These are phyloP conservation scores for Aspergillus glaucus DNA, from an alignment of 2,329 filamentous ascomycete genomes.

Conservation along the genomic window DNA sequence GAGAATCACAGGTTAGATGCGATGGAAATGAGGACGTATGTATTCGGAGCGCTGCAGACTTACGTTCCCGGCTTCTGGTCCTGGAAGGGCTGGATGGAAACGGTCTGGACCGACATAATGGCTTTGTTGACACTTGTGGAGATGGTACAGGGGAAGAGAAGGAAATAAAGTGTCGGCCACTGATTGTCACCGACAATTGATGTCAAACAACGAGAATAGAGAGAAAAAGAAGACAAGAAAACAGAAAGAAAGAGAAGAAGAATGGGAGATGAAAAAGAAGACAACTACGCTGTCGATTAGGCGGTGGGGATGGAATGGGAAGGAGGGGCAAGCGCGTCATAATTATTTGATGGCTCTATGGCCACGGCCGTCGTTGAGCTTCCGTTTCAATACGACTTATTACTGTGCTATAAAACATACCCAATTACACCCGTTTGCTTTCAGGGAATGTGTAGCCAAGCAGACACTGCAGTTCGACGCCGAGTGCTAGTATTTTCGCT, in stretches of 20 bases:
- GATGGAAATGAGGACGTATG: conserved; percentile 7
- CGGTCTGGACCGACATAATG: conserved; percentile 69
- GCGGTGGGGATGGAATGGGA: conserved; percentile 8
- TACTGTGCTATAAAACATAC: no score
- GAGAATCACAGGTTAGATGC: neutral
- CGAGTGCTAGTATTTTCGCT: conserved; percentile 1
- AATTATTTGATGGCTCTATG: neutral
- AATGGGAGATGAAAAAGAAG: conserved; percentile 5
- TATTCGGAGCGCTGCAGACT: conserved; percentile 39
- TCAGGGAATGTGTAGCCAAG: neutral
- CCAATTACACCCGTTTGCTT: no score
- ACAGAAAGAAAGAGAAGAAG: conserved; percentile 12
- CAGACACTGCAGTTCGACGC: no score
- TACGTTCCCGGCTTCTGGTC: conserved; percentile 99
- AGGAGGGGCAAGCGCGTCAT: conserved; percentile 6
- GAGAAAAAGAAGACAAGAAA: conserved; percentile 4
- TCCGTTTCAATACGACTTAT: no score
- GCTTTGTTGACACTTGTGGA: conserved; percentile 7
- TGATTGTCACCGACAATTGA: neutral
- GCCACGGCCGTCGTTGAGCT: neutral
- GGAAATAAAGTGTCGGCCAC: neutral
- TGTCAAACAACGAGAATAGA: neutral
- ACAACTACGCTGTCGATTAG: neutral
- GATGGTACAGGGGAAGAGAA: neutral
- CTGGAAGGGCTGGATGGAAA: conserved; percentile 76